Evolutionary conservation across 148 eudicot genomes (phyloP).

Genomic region (Nepenthes gracilis): DNA sequence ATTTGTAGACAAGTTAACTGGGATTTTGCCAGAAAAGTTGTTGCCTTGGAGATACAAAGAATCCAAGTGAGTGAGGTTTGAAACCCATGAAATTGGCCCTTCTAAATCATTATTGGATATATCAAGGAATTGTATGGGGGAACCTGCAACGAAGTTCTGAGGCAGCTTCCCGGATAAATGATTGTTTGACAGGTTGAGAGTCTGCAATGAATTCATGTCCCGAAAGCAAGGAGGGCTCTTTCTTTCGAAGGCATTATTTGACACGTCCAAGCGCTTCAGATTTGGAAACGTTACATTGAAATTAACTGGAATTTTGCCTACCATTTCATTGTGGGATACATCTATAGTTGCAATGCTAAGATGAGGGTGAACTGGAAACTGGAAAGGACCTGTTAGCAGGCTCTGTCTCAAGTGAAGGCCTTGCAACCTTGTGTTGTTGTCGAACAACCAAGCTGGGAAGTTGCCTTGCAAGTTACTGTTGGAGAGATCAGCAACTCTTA

Average conservation of each 20-base stretch:
- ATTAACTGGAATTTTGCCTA: constrained; percentile 9
- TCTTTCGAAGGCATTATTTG: constrained; percentile 5
- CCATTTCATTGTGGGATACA: constrained; percentile 4
- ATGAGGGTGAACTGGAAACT: neutral
- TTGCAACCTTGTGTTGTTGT: neutral
- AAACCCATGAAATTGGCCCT: too few relatives aligned
- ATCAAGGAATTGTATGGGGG: too few relatives aligned
- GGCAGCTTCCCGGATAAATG: neutral
- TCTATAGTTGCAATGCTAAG: neutral
- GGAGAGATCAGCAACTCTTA: constrained; percentile 1
- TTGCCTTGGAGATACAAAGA: too few relatives aligned
- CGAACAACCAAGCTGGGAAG: constrained; percentile 11
- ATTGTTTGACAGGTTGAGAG: constrained; percentile 7
- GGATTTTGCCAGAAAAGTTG: too few relatives aligned
- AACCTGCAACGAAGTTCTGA: too few relatives aligned
- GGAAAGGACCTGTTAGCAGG: neutral
- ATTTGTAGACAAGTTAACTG: too few relatives aligned
- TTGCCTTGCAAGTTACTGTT: constrained; percentile 1
- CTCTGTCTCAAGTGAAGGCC: neutral
- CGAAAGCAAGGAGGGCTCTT: constrained; percentile 3
- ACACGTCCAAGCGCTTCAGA: neutral
- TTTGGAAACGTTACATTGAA: constrained; percentile 1
- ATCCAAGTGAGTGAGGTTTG: too few relatives aligned
- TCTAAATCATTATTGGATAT: too few relatives aligned
- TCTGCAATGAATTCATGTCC: neutral